Percentiles rank a stretch among this genome's conserved stretches.
Conservation (phyloP, 345 rosid species). For the Limnanthes douglasii region DNA sequence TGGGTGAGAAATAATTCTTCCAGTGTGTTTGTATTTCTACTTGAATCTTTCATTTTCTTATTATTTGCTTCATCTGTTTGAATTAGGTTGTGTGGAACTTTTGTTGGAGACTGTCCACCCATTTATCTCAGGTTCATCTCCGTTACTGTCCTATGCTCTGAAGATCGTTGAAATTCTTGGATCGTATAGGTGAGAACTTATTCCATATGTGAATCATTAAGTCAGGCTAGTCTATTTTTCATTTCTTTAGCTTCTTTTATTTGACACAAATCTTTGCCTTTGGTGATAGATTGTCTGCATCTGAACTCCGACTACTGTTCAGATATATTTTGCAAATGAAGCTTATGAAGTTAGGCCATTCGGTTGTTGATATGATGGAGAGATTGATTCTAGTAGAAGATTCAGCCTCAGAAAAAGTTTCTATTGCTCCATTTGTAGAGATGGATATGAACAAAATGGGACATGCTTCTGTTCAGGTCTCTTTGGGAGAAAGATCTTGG, state of each 20-base stretch:
- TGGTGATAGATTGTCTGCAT: slow-evolving; percentile 76
- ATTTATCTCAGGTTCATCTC: slow-evolving; percentile 77
- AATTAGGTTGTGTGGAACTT: slow-evolving; percentile 87
- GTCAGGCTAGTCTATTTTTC: slow-evolving; percentile 5
- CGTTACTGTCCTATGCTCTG: slow-evolving; percentile 61
- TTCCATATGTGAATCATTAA: slow-evolving; percentile 1
- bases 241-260: slow-evolving; percentile 9
- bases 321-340: slow-evolving; percentile 84
- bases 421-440: slow-evolving; percentile 90
- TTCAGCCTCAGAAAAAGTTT: slow-evolving; percentile 57
- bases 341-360: slow-evolving; percentile 57
- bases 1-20: slow-evolving; percentile 44
- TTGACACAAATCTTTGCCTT: slow-evolving; percentile 10
- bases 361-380: slow-evolving; percentile 89
- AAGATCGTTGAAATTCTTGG: slow-evolving; percentile 97
- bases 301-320: slow-evolving; percentile 75
- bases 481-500: slow-evolving; percentile 99
- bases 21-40: not conserved
- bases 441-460: slow-evolving; percentile 96
- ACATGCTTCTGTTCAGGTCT: slow-evolving; percentile 92
- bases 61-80: slow-evolving; percentile 10
- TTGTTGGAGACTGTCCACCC: slow-evolving; percentile 82
- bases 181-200: slow-evolving; percentile 56
- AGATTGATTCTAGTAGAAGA: slow-evolving; percentile 82
- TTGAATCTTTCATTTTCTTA: slow-evolving; percentile 15